A percentile compares a stretch with the other conserved stretches of the same genome.
These are phyloP conservation scores for Creolimax fragrantissima DNA, from an alignment of 78 protist species.

Conservation along the genomic window DNA sequence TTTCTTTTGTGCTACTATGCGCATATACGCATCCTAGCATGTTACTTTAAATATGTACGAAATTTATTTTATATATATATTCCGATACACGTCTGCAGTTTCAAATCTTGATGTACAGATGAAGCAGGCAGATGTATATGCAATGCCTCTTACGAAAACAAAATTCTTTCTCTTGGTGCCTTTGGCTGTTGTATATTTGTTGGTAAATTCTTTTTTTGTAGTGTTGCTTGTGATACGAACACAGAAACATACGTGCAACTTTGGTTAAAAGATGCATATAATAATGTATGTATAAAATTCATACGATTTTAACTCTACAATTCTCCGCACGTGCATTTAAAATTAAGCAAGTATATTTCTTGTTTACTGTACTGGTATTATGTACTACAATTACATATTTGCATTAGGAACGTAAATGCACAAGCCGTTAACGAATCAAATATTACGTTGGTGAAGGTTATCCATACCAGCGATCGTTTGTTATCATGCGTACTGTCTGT, in stretches of 20 bases:
- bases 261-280: not conserved
- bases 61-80: not conserved
- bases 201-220: not conserved
- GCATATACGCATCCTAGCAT: too few species aligned
- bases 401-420: too few species aligned
- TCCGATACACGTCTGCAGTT: not conserved
- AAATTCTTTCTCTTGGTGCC: not conserved
- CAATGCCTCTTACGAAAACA: not conserved
- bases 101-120: not conserved
- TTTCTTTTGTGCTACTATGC: too few species aligned
- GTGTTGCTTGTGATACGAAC: not conserved
- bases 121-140: not conserved
- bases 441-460: not conserved
- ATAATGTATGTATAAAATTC: not conserved
- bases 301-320: too few species aligned
- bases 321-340: too few species aligned
- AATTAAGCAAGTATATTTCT: too few species aligned
- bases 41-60: too few species aligned
- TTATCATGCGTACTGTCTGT: too few species aligned
- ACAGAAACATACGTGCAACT: not conserved
- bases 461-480: too few species aligned
- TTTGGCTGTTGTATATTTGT: not conserved
- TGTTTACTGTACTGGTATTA: too few species aligned
- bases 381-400: too few species aligned
- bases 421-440: too few species aligned